Percentiles rank a stretch among this genome's conserved stretches.
These are phyloP conservation scores for Fusarium longipes DNA, from an alignment of 2,329 filamentous ascomycete genomes.

Conservation along the genomic window DNA sequence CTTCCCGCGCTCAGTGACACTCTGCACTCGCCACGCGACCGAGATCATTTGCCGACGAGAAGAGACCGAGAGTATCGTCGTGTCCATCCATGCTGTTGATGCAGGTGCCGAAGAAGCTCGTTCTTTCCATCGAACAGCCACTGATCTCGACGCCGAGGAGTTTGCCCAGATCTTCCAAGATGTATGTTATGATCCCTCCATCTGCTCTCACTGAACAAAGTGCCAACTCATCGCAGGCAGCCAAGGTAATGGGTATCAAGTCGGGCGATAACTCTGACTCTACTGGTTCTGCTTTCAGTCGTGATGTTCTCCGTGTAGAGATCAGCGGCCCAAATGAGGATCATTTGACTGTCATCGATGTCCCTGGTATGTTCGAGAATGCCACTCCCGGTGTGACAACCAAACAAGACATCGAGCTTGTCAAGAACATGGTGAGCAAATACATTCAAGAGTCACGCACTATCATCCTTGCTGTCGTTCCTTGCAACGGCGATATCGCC, in stretches of 20 bases:
- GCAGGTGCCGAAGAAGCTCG: constrained; percentile 19
- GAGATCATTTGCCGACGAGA: constrained; percentile 60
- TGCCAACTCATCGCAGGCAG: constrained; percentile 47
- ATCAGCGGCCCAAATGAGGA: constrained; percentile 58
- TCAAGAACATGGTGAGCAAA: constrained; percentile 59
- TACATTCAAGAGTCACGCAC: constrained; percentile 61
- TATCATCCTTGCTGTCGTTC: constrained; percentile 61
- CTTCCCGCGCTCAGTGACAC: constrained; percentile 57
- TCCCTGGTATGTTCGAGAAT: constrained; percentile 63
- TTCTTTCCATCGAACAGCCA: constrained; percentile 46
- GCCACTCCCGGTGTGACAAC: constrained; percentile 54
- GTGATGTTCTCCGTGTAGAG: constrained; percentile 56
- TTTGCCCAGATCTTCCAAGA: constrained; percentile 56
- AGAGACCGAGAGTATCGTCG: constrained; percentile 46
- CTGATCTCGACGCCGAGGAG: constrained; percentile 40
- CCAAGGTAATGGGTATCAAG: constrained; percentile 58
- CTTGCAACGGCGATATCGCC: constrained; percentile 55
- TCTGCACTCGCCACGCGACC: constrained; percentile 63
- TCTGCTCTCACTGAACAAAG: rapidly evolving
- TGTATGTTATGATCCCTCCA: constrained; percentile 38
- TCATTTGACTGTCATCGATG: constrained; percentile 65
- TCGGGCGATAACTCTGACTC: constrained; percentile 17
- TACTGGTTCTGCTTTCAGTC: constrained; percentile 55
- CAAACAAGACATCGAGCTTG: constrained; percentile 57
- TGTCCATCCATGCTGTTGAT: constrained; percentile 54